phyloP scores from a whole-genome alignment of 306 rosid species.

The Coriaria nepalensis region DNA sequence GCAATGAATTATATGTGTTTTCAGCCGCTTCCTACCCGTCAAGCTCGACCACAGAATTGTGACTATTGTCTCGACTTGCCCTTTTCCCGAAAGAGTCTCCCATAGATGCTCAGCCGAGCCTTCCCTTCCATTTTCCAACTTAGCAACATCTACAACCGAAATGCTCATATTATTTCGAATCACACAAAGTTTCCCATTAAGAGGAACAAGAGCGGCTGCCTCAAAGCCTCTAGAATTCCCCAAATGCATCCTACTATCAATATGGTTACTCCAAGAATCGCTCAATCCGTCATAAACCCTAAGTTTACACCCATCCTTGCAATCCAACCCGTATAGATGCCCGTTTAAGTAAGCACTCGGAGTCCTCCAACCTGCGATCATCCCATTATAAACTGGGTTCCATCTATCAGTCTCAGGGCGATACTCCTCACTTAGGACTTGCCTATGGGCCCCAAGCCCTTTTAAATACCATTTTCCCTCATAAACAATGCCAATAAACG shows the following conservation, averaged over 20 bases:
- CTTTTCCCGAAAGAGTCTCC: slow-evolving; percentile 91
- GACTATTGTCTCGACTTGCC: slow-evolving; percentile 66
- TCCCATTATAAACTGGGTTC: slow-evolving; percentile 65
- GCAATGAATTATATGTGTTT: slow-evolving; percentile 93
- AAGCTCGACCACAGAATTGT: slow-evolving; percentile 77
- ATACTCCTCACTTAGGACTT: slow-evolving; percentile 85
- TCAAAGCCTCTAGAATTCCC: slow-evolving; percentile 82
- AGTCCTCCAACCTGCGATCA: slow-evolving; percentile 90
- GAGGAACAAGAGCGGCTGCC: slow-evolving; percentile 95
- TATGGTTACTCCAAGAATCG: slow-evolving; percentile 83
- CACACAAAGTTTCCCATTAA: slow-evolving; percentile 89
- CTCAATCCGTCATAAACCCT: slow-evolving; percentile 63
- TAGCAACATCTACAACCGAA: slow-evolving; percentile 70
- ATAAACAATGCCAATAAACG: slow-evolving; percentile 92
- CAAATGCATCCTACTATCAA: slow-evolving; percentile 89
- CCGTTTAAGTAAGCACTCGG: slow-evolving; percentile 85
- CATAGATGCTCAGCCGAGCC: slow-evolving; percentile 62
- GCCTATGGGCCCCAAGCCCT: slow-evolving; percentile 85
- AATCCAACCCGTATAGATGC: slow-evolving; percentile 77
- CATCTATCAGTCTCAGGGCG: slow-evolving; percentile 76
- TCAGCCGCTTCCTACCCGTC: slow-evolving; percentile 75
- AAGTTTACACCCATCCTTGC: slow-evolving; percentile 92
- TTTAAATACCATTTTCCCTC: slow-evolving; percentile 81
- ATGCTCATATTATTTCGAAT: slow-evolving; percentile 97
- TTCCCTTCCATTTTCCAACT: slow-evolving; percentile 56